These are phyloP conservation scores for Flaveria floridana DNA, from an alignment of 140 eudicot species.

Conservation along the genomic window DNA sequence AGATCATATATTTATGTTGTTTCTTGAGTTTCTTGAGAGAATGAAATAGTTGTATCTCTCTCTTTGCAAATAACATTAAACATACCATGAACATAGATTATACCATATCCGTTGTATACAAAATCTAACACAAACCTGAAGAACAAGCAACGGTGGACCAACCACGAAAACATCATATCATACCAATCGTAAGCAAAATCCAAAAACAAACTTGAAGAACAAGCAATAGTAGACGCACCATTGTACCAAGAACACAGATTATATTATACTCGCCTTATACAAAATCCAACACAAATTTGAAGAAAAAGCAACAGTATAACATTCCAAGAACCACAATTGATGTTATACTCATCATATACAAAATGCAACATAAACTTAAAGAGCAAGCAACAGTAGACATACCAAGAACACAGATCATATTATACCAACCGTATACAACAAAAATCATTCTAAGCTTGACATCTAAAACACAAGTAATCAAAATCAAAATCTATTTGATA, in stretches of 20 bases:
- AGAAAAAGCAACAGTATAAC: not conserved
- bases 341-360: not conserved
- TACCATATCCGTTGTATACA: not conserved
- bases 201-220: constrained; percentile 30
- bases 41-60: not conserved
- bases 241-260: not conserved
- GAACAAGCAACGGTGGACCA: not conserved
- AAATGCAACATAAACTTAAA: constrained; percentile 33
- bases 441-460: constrained; percentile 20
- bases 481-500: constrained; percentile 20
- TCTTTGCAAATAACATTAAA: not conserved
- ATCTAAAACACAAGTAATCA: constrained; percentile 9
- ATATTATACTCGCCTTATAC: constrained; percentile 20
- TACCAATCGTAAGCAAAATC: constrained; percentile 25
- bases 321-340: not conserved
- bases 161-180: constrained; percentile 20
- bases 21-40: constrained; percentile 16
- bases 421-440: constrained; percentile 33
- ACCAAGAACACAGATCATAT: constrained; percentile 22
- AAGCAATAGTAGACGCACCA: not conserved
- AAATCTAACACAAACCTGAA: constrained; percentile 33
- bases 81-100: constrained; percentile 7
- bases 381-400: not conserved
- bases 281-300: constrained; percentile 35
- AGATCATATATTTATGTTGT: not conserved